Conservation (phyloP, 495 filamentous ascomycete genomes). For the Geoglossum glabrum region DNA sequence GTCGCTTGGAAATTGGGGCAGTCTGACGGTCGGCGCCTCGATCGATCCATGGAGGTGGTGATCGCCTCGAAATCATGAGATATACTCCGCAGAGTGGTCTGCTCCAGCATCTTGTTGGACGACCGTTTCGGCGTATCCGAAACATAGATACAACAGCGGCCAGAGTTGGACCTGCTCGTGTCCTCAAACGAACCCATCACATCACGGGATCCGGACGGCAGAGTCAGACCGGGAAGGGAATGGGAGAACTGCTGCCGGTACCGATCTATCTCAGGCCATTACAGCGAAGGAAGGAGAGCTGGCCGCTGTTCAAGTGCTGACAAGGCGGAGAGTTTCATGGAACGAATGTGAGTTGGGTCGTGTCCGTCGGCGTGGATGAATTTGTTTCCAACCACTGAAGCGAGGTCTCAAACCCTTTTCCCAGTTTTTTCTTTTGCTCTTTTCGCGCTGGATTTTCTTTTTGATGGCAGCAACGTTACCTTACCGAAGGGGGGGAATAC, state of each 20-base stretch:
- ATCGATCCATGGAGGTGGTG: not conserved
- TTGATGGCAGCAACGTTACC: not conserved
- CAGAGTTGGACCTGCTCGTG: not conserved
- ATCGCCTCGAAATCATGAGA: not conserved
- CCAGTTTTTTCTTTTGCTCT: not conserved
- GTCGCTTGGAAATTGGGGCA: not conserved
- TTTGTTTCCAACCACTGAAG: not conserved
- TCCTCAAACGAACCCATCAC: not conserved
- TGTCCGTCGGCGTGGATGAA: not conserved
- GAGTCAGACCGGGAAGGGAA: not conserved
- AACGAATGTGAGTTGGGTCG: too few species aligned
- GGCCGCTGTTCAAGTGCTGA: too few species aligned
- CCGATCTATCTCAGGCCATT: too few species aligned
- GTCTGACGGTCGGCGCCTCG: not conserved
- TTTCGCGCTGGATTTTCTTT: not conserved
- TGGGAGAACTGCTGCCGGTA: too few species aligned
- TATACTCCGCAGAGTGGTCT: not conserved
- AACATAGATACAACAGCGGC: not conserved
- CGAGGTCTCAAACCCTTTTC: not conserved
- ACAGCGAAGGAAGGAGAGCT: too few species aligned
- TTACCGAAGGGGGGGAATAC: slow-evolving; percentile 2
- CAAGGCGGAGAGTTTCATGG: too few species aligned
- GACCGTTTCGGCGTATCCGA: not conserved
- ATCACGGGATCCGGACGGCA: not conserved
- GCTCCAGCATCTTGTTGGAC: not conserved